phyloP scores from a whole-genome alignment of 2,329 filamentous ascomycete species.

The Rhinocladiella similis region DNA sequence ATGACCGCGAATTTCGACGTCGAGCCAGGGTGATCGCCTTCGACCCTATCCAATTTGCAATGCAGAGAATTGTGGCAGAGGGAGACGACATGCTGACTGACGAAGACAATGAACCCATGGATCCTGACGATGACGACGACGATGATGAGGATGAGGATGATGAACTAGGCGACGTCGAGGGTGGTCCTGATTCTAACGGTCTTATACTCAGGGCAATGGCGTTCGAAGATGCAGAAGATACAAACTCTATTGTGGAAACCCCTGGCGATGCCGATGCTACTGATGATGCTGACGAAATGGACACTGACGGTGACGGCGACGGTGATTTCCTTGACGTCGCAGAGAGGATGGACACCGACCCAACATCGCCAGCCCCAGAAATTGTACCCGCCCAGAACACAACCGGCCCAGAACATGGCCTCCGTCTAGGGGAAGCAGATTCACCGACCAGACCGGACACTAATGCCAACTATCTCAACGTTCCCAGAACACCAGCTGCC shows the following conservation, averaged over 20 bases:
- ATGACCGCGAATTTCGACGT: constrained; percentile 41
- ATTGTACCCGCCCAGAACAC: constrained; percentile 39
- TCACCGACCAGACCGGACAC: constrained; percentile 16
- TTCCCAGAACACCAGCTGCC: constrained; percentile 76
- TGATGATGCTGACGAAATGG: constrained; percentile 45
- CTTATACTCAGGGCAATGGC: constrained; percentile 19
- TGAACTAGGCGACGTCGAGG: constrained; percentile 25
- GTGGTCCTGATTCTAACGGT: constrained; percentile 23
- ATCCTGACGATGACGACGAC: constrained; percentile 45
- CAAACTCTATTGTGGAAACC: constrained; percentile 15
- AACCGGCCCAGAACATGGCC: constrained; percentile 10
- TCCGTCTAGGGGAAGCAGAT: constrained; percentile 13
- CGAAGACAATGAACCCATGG: constrained; percentile 48
- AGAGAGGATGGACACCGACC: constrained; percentile 76
- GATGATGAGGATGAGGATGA: constrained; percentile 36
- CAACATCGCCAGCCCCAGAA: constrained; percentile 66
- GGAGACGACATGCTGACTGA: constrained; percentile 35
- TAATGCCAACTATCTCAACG: constrained; percentile 57
- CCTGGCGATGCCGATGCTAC: constrained; percentile 33
- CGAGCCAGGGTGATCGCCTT: constrained; percentile 42
- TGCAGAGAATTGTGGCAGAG: constrained; percentile 43
- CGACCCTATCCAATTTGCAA: constrained; percentile 41
- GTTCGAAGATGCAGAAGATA: constrained; percentile 19
- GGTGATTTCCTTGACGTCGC: constrained; percentile 72
- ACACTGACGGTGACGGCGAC: constrained; percentile 44